phyloP scores from a whole-genome alignment of 2,329 filamentous ascomycete genomes.

The Aspergillus latus region DNA sequence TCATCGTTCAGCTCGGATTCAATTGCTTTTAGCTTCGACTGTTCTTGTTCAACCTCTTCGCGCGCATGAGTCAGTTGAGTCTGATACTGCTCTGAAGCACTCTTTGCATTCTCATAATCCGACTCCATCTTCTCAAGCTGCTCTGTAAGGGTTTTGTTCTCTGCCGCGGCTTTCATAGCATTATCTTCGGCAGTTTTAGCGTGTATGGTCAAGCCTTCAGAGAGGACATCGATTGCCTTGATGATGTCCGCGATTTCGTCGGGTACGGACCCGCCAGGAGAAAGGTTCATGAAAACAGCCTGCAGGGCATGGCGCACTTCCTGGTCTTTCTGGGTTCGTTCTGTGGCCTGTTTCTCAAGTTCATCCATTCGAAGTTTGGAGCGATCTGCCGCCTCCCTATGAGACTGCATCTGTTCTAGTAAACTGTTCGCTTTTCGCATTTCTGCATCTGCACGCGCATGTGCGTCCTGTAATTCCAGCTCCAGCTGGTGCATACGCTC shows the following conservation, averaged over 20 bases:
- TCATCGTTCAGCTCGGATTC: conserved; percentile 61
- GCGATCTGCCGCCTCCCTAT: conserved; percentile 51
- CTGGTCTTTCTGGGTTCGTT: conserved; percentile 54
- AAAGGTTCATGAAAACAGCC: conserved; percentile 60
- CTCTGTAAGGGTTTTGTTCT: conserved; percentile 61
- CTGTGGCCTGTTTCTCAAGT: conserved; percentile 53
- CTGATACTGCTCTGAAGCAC: conserved; percentile 55
- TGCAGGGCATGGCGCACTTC: conserved; percentile 57
- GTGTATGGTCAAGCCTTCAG: conserved; percentile 61
- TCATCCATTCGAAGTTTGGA: conserved; percentile 45
- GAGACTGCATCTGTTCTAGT: conserved; percentile 56
- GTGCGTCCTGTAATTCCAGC: conserved; percentile 66
- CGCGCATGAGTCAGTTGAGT: conserved; percentile 53
- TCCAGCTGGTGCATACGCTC: conserved; percentile 68
- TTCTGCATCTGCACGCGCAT: conserved; percentile 49
- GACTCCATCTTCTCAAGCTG: conserved; percentile 57
- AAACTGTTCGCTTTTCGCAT: conserved; percentile 42
- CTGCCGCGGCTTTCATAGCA: conserved; percentile 59
- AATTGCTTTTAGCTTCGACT: conserved; percentile 48
- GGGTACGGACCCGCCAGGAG: conserved; percentile 54
- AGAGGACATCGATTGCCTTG: conserved; percentile 59
- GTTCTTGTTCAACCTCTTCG: conserved; percentile 53
- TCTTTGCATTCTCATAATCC: conserved; percentile 57
- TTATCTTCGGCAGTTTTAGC: conserved; percentile 61
- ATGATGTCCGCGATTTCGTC: conserved; percentile 59